Conservation (phyloP, 345 rosid genomes). For the Eucalyptus erythrocorys region DNA sequence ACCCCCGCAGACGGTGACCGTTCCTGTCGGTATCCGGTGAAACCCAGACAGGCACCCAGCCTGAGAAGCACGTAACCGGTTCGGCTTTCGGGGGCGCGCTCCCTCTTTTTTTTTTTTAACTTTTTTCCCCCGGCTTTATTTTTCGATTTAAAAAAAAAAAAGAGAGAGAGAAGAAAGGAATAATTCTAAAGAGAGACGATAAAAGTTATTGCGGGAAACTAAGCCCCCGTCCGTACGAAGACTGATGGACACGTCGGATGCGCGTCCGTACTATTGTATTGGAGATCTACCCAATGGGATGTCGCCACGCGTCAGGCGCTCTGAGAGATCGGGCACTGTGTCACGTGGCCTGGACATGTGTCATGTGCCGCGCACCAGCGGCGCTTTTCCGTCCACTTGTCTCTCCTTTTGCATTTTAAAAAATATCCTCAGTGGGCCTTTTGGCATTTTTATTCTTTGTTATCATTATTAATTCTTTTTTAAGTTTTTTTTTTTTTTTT, state of each 20-base stretch:
- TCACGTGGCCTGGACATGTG: neutral
- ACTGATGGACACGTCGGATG: neutral
- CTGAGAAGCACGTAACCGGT: neutral
- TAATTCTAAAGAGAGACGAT: neutral
- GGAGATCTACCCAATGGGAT: neutral
- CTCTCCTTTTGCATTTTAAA: neutral
- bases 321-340: neutral
- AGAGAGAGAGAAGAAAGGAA: neutral
- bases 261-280: neutral
- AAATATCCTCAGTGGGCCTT: neutral
- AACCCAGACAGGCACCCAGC: neutral
- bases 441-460: neutral
- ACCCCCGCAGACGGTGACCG: neutral
- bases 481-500: neutral
- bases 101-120: accelerated
- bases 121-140: neutral
- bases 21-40: neutral
- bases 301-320: neutral
- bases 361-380: neutral
- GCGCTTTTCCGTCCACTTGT: neutral
- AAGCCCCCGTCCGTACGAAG: neutral
- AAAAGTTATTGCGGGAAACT: neutral
- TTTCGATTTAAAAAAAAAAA: neutral
- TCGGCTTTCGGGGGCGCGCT: neutral
- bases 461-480: neutral